phyloP scores from a whole-genome alignment of 306 rosid species.

The Phaseolus lunatus region DNA sequence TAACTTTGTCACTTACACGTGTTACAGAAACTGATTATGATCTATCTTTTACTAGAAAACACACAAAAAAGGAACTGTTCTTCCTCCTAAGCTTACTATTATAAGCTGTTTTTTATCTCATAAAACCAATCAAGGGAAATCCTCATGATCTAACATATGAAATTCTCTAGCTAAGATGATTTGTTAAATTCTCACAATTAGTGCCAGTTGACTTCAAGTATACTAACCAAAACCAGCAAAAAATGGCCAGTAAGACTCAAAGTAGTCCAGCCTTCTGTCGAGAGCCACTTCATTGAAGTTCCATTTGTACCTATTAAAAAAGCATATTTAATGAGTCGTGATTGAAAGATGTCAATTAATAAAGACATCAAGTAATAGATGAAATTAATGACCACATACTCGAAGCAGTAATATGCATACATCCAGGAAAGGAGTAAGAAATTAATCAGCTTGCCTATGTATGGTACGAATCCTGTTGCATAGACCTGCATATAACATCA shows the following conservation, averaged over 20 bases:
- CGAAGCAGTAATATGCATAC: conserved; percentile 97
- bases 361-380: conserved; percentile 33
- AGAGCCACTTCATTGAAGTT: conserved; percentile 80
- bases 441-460: conserved; percentile 77
- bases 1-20: conserved; percentile 11
- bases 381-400: conserved; percentile 63
- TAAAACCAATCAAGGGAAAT: conserved; percentile 14
- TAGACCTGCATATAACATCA: conserved; percentile 64
- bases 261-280: conserved; percentile 78
- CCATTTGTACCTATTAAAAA: conserved; percentile 85
- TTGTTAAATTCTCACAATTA: no score
- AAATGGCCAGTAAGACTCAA: conserved; percentile 92
- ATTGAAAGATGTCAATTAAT: conserved; percentile 20
- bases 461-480: conserved; percentile 85
- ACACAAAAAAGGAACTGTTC: conserved; percentile 1
- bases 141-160: conserved; percentile 28
- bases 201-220: no score
- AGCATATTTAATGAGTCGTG: conserved; percentile 34
- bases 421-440: conserved; percentile 91
- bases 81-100: conserved; percentile 23
- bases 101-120: conserved; percentile 7
- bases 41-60: conserved; percentile 23
- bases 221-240: conserved; percentile 90
- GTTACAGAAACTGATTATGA: conserved; percentile 5
- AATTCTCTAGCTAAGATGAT: conserved; percentile 14